phyloP scores from a whole-genome alignment of 2,329 filamentous ascomycete species.

The Aspergillus oerlinghausenensis region DNA sequence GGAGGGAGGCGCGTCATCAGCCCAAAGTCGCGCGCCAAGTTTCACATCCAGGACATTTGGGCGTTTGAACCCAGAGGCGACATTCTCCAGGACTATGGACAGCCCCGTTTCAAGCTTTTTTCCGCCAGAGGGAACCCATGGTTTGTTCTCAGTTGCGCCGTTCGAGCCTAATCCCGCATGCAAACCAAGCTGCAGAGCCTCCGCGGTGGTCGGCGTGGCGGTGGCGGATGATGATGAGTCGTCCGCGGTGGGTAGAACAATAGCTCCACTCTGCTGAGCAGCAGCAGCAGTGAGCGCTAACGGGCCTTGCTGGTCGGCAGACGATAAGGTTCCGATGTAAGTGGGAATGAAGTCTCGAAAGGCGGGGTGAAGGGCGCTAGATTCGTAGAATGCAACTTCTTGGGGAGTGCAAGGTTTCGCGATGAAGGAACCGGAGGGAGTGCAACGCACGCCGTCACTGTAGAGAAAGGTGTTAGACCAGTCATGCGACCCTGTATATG shows the following conservation, averaged over 20 bases:
- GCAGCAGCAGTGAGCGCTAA: slow-evolving; percentile 43
- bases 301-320: slow-evolving; percentile 51
- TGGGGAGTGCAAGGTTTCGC: slow-evolving; percentile 87
- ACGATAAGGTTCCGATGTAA: slow-evolving; percentile 73
- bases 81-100: slow-evolving; percentile 81
- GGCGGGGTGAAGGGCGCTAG: slow-evolving; percentile 62
- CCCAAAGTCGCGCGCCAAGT: slow-evolving; percentile 81
- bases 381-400: slow-evolving; percentile 88
- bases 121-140: slow-evolving; percentile 50
- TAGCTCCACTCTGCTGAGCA: slow-evolving; percentile 46
- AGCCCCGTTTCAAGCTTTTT: slow-evolving; percentile 69
- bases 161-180: slow-evolving; percentile 5
- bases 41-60: slow-evolving; percentile 95
- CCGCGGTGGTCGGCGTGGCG: slow-evolving; percentile 12
- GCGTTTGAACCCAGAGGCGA: slow-evolving; percentile 70
- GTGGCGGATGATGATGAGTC: slow-evolving; percentile 16
- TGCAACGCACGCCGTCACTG: slow-evolving; percentile 86
- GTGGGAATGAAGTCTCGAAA: slow-evolving; percentile 78
- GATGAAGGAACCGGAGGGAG: slow-evolving; percentile 76
- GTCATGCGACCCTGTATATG: background rate
- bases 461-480: slow-evolving; percentile 1
- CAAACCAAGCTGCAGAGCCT: slow-evolving; percentile 9
- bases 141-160: slow-evolving; percentile 18
- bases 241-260: slow-evolving; percentile 23
- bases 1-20: slow-evolving; percentile 58